Percentiles rank a stretch among this genome's conserved stretches.
Conservation (phyloP, 2,329 filamentous ascomycete genomes). For the Zasmidium citrigriseum region DNA sequence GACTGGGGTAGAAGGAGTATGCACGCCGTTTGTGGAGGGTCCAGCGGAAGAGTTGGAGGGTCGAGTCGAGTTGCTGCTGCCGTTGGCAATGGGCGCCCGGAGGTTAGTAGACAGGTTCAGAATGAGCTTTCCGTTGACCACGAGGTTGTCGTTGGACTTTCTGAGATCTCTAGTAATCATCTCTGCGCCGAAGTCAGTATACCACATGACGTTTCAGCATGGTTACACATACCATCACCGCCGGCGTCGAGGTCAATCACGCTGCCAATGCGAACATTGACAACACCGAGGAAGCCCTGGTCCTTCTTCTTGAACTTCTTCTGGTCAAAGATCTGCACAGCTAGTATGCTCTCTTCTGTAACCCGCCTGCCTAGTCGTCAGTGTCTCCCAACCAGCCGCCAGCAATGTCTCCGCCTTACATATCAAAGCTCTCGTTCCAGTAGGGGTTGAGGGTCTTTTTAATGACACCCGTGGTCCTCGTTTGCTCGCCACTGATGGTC, state of each 20-base stretch:
- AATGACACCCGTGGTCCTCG: constrained; percentile 94
- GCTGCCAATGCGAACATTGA: constrained; percentile 94
- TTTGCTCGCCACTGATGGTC: constrained; percentile 96
- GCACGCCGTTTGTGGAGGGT: constrained; percentile 39
- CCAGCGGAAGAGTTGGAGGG: constrained; percentile 42
- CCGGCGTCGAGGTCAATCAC: constrained; percentile 87
- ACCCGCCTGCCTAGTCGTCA: constrained; percentile 63
- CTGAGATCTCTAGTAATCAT: constrained; percentile 98
- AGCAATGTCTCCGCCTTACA: constrained; percentile 60
- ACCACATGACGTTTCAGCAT: background rate
- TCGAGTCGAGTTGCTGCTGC: constrained; percentile 35
- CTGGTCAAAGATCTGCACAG: constrained; percentile 98
- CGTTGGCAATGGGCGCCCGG: constrained; percentile 63
- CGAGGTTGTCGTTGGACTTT: constrained; percentile 96
- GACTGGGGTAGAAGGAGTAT: constrained; percentile 41
- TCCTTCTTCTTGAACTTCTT: constrained; percentile 99
- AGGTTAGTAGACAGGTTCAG: constrained; percentile 95
- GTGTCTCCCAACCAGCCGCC: background rate
- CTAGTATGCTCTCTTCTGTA: constrained; percentile 93
- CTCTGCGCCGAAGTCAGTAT: constrained; percentile 53
- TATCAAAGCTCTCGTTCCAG: constrained; percentile 99
- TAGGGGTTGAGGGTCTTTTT: constrained; percentile 99
- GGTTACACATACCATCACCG: constrained; percentile 72
- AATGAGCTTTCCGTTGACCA: constrained; percentile 96
- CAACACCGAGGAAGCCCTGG: constrained; percentile 95